Evolutionary conservation across 2,329 filamentous ascomycete species (phyloP).

Genomic region (Thielaviopsis euricoi): DNA sequence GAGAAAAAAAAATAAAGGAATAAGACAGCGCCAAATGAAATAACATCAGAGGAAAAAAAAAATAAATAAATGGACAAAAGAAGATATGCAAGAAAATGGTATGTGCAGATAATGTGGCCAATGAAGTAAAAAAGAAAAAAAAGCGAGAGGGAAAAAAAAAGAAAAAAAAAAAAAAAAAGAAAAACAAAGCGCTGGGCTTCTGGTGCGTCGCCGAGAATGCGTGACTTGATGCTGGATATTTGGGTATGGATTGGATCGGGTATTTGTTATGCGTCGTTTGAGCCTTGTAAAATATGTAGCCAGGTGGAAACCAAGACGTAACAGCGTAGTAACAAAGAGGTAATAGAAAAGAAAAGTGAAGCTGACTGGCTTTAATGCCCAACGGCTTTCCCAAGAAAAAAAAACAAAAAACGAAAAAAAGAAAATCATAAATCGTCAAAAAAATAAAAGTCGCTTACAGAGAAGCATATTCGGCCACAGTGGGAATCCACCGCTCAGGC

Average conservation of each 20-base stretch:
- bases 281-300: not conserved
- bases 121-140: not conserved
- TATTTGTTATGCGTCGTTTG: too few relatives aligned
- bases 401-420: not conserved
- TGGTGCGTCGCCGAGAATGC: conserved; percentile 1
- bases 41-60: too few relatives aligned
- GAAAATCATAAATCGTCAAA: not conserved
- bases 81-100: not conserved
- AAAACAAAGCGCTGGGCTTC: conserved; percentile 1
- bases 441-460: too few relatives aligned
- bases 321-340: not conserved
- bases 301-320: conserved; percentile 4
- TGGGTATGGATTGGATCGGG: too few relatives aligned
- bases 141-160: not conserved
- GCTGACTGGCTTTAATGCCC: too few relatives aligned
- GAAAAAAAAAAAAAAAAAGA: not conserved
- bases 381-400: not conserved
- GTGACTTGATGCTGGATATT: conserved; percentile 1
- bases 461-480: not conserved
- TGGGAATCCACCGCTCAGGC: conserved; percentile 37
- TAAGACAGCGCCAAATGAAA: not conserved
- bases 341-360: not conserved
- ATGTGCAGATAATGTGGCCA: not conserved
- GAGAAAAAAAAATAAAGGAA: not conserved
- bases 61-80: not conserved